These are phyloP conservation scores for Alternaria viburni DNA, from an alignment of 2,329 filamentous ascomycete species.

Conservation along the genomic window DNA sequence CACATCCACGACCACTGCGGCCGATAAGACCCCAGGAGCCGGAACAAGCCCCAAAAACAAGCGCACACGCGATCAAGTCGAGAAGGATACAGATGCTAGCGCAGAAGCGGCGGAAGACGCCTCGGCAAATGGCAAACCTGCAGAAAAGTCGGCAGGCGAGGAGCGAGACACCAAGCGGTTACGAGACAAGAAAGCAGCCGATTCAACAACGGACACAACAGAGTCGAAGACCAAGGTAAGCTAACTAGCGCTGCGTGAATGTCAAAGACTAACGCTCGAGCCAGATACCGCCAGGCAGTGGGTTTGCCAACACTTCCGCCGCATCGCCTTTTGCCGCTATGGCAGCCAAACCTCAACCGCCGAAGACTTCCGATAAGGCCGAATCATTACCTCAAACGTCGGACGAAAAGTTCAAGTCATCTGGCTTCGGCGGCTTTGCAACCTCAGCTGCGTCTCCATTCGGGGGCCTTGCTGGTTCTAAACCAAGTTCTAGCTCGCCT, in stretches of 20 bases:
- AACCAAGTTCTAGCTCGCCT: slow-evolving; percentile 33
- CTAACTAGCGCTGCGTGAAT: neutral
- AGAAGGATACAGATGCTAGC: slow-evolving; percentile 17
- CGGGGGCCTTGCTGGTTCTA: slow-evolving; percentile 28
- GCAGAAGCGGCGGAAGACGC: slow-evolving; percentile 16
- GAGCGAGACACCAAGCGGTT: slow-evolving; percentile 46
- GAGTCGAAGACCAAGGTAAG: slow-evolving; percentile 35
- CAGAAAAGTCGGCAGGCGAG: slow-evolving; percentile 25
- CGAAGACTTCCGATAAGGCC: slow-evolving; percentile 27
- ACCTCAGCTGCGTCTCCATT: slow-evolving; percentile 47
- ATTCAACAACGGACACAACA: slow-evolving; percentile 22
- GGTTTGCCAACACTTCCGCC: slow-evolving; percentile 54
- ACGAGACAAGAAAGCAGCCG: slow-evolving; percentile 40
- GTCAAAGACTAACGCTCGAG: slow-evolving; percentile 13
- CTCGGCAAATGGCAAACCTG: slow-evolving; percentile 20
- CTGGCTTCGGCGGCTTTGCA: slow-evolving; percentile 54
- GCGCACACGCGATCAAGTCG: slow-evolving; percentile 49
- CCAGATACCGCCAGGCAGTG: slow-evolving; percentile 47
- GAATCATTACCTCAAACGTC: slow-evolving; percentile 48
- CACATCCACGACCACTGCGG: neutral
- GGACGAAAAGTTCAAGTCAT: slow-evolving; percentile 58
- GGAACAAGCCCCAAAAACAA: slow-evolving; percentile 57
- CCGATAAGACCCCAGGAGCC: slow-evolving; percentile 12
- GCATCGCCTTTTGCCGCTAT: slow-evolving; percentile 58
- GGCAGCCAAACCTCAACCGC: slow-evolving; percentile 41